Evolutionary conservation across 352 stramenopile genomes (phyloP).

Genomic region (Pythium biforme): DNA sequence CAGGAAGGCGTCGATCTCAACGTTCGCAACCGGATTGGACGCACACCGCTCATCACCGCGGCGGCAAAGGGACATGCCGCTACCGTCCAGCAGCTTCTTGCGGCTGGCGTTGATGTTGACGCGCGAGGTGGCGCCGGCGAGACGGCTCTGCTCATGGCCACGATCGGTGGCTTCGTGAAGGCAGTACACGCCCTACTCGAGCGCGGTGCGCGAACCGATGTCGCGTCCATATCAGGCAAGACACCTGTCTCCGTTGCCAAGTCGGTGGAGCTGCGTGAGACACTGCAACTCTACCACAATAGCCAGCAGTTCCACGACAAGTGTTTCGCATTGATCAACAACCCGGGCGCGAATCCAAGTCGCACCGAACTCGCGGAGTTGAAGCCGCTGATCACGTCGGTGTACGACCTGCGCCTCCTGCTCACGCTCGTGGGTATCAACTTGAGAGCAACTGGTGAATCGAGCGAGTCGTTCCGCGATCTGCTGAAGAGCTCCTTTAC

Average conservation of each 20-base stretch:
- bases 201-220: background rate
- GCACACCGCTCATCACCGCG: background rate
- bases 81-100: background rate
- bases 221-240: background rate
- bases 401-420: background rate
- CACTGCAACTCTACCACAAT: constrained; percentile 8
- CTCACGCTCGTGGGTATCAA: background rate
- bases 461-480: too few species aligned
- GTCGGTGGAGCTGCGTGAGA: background rate
- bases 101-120: background rate
- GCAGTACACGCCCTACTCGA: background rate
- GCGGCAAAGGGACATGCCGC: background rate
- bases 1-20: constrained; percentile 1
- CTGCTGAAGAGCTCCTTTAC: too few species aligned
- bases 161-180: background rate
- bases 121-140: background rate
- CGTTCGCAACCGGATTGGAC: background rate
- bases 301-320: constrained; percentile 16
- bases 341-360: background rate
- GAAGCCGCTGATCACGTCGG: background rate
- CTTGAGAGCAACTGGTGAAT: background rate
- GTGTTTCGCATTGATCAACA: background rate
- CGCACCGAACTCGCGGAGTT: background rate
- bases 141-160: constrained; percentile 1
- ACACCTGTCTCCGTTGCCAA: constrained; percentile 3